Evolutionary conservation across 768 basidiomycete genomes (phyloP).

Genomic region (Phallus indusiatus): DNA sequence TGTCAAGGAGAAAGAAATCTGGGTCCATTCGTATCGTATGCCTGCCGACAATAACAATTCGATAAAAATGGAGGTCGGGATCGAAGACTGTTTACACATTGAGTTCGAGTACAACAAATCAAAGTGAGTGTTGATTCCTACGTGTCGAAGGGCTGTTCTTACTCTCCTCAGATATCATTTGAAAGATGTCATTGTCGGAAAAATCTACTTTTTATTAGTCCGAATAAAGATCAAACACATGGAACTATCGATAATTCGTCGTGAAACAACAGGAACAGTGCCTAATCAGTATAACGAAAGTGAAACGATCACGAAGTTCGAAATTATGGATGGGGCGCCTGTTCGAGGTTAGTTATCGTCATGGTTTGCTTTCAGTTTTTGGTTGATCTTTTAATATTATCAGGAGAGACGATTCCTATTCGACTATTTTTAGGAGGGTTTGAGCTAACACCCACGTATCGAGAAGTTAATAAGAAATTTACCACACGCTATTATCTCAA

Average conservation of each 20-base stretch:
- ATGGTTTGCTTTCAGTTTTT: not conserved
- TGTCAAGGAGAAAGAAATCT: constrained; percentile 84
- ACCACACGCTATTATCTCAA: constrained; percentile 96
- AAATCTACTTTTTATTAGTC: constrained; percentile 97
- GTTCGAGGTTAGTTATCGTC: constrained; percentile 59
- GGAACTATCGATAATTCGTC: constrained; percentile 95
- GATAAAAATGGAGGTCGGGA: constrained; percentile 99
- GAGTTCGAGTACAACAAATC: constrained; percentile 99
- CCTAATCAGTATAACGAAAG: constrained; percentile 99
- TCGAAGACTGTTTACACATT: constrained; percentile 97
- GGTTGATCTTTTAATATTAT: not conserved
- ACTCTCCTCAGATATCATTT: constrained; percentile 71
- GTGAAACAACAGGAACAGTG: constrained; percentile 93
- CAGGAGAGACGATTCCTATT: constrained; percentile 97
- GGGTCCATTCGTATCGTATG: constrained; percentile 99
- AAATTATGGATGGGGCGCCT: constrained; percentile 98
- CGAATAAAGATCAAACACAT: constrained; percentile 99
- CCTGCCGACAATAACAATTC: constrained; percentile 96
- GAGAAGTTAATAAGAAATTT: constrained; percentile 99
- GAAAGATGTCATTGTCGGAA: constrained; percentile 98
- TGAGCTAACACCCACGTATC: constrained; percentile 96
- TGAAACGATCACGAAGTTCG: constrained; percentile 98
- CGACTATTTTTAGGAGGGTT: constrained; percentile 96
- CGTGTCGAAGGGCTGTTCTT: not conserved
- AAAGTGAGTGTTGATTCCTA: constrained; percentile 51